Evolutionary conservation across 352 stramenopile genomes (phyloP), one percentile per base, ranked within the genome.

Genomic region (Globisporangium okanoganense): DNA sequence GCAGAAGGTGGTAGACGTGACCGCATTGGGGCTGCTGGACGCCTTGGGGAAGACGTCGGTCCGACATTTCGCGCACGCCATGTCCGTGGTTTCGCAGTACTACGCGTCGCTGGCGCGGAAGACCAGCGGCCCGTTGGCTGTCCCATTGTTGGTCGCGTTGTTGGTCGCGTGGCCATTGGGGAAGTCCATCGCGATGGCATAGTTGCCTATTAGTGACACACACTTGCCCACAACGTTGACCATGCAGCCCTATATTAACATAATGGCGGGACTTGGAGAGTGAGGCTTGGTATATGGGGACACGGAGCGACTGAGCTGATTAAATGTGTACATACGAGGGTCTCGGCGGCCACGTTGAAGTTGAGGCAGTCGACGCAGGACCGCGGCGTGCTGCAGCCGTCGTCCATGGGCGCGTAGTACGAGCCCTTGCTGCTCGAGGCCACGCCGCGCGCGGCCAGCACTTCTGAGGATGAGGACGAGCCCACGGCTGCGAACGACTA

Each of bases 41-140:
- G 40, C 20, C 35, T 48, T 8, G 6, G 36, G 49, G 29, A 48
- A 43, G 20, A 60, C 38, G 14, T 20, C 29, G 20, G 25, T 48
- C 12, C 54, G 24, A 18, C 40, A 60, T 27, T 48, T 20, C 1
- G 48, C 36, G 48, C 73, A 81, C 18, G 65, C 44, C 29, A 62
- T 59, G 61, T 81, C 68, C 14, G 70, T 65, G 12, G 47, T 35
- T 14, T 36, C 62, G 54, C 73, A 78, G 58, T 81, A 81, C 16
- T 56, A 51, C 62, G 71, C 74, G 5, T 55, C 65, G 24, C 67
- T 70, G 10, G 69, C 22, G 43, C 72, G 75, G 41, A 69, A 78
- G 0, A 64, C 64, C 25, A 64, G 62, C 5, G 66, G 51, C 7
- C 60, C 61, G 48, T 70, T 40, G n/a, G n/a, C n/a, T 6, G 65